Evolutionary conservation across 2,329 filamentous ascomycete genomes (phyloP), one percentile per base, ranked within the genome.

Genomic region (Ophiostoma pallidulum): DNA sequence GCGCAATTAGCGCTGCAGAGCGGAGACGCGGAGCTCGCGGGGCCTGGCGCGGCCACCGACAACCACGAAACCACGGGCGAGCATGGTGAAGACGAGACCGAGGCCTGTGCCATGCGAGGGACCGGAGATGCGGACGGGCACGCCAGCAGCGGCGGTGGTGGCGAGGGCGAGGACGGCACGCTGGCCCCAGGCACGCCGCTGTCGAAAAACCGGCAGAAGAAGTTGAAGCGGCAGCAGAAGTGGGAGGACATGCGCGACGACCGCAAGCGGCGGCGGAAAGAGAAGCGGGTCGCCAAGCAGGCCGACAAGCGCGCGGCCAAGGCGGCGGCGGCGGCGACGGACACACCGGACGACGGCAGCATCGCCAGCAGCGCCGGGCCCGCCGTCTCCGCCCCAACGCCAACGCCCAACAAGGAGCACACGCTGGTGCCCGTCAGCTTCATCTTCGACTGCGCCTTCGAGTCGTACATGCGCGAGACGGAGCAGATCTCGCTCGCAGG

Each of bases 401-500:
- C 39, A 13, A 14, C 39, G 20, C 20, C 20, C 32, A 10, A n/a
- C 33, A 51, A 52, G 9, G 36, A 50, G 31, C 52, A 50, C 39
- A 41, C 33, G 14, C 49, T 56, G 72, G 41, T 80, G 48, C 89
- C 90, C 2, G 69, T 97, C 19, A 78, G 86, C 0, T 70, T 98
- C 55, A 73, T 98, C 50, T 70, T 98, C 53, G 92, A 98, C 68
- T 97, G 91, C 66, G 81, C 86, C 55, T 98, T 94, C 62, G 90
- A 98, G 63, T 72, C 85, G 36, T 77, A 90, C 60, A 98, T 98
- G 92, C 74, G 74, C 43, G 85, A 91, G 32, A 84, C 85, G 56
- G 92, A 98, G 66, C 72, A 86, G 26, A 81, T 90, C 47, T 95
- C 88, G 4, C 74, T 98, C 12, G 78, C 79, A 1, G 78, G 81